A percentile compares a stretch with the other conserved stretches of the same genome.
These are phyloP conservation scores for Chrysanthemum makinoi DNA, from an alignment of 129 eudicot species.

Conservation along the genomic window DNA sequence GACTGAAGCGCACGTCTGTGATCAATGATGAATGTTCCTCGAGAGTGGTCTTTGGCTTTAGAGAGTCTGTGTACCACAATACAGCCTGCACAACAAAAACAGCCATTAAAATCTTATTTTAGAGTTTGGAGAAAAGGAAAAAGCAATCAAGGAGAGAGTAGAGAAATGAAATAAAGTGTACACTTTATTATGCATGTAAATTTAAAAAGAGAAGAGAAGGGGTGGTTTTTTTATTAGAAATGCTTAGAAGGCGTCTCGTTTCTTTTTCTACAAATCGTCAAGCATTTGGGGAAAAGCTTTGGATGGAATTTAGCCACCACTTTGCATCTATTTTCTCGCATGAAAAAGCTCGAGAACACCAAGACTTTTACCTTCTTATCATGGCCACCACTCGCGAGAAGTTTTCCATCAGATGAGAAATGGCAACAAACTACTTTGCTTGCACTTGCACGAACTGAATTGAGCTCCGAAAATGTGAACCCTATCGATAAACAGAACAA, in stretches of 20 bases:
- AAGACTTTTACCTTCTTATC: constrained; percentile 69
- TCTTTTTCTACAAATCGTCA: too few species aligned
- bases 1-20: constrained; percentile 97
- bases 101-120: neutral
- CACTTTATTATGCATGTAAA: neutral
- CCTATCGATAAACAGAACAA: constrained; percentile 33
- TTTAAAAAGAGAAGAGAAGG: neutral
- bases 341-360: neutral
- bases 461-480: constrained; percentile 81
- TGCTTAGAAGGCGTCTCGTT: neutral
- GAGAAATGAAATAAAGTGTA: too few species aligned
- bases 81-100: constrained; percentile 63
- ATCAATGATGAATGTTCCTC: constrained; percentile 86
- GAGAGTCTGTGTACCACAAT: constrained; percentile 75
- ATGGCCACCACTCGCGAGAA: constrained; percentile 97
- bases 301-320: too few species aligned
- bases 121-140: too few species aligned
- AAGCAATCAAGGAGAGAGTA: too few species aligned
- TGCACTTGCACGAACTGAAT: constrained; percentile 80
- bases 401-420: constrained; percentile 93
- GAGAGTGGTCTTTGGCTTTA: constrained; percentile 73
- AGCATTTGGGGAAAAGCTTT: too few species aligned
- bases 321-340: too few species aligned
- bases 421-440: constrained; percentile 92
- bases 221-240: neutral